phyloP scores from a whole-genome alignment of 345 rosid species.

The Populus euphratica region DNA sequence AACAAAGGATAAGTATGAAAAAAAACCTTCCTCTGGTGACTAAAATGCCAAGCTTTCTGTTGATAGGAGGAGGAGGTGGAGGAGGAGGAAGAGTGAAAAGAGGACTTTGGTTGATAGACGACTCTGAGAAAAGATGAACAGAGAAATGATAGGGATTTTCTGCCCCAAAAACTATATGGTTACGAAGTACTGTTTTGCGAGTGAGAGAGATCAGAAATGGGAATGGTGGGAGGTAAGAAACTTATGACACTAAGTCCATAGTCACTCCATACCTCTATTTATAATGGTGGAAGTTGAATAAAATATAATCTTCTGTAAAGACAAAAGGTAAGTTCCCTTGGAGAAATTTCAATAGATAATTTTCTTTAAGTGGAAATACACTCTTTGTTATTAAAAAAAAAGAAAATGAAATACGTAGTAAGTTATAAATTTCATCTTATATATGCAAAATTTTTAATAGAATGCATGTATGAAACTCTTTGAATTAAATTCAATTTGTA shows the following conservation, averaged over 20 bases:
- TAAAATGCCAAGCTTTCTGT: neutral
- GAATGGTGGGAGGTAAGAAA: neutral
- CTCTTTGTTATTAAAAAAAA: no score
- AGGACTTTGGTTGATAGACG: conserved; percentile 5
- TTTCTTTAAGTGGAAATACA: no score
- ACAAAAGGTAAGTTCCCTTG: neutral
- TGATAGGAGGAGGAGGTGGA: neutral
- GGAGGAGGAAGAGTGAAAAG: neutral
- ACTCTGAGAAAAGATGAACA: neutral
- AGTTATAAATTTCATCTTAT: no score
- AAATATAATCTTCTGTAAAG: neutral
- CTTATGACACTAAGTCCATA: neutral
- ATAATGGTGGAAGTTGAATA: neutral
- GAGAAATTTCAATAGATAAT: neutral
- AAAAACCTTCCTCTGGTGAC: neutral
- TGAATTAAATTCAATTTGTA: no score
- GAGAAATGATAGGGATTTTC: neutral
- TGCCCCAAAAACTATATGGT: neutral
- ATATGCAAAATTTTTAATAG: no score
- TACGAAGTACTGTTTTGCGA: neutral
- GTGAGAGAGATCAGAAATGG: neutral
- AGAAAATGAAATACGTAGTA: no score
- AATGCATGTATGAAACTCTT: no score
- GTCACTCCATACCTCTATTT: neutral
- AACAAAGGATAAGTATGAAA: neutral